Conservation (phyloP, 2,329 filamentous ascomycete genomes). For the Penicillium sp. region DNA sequence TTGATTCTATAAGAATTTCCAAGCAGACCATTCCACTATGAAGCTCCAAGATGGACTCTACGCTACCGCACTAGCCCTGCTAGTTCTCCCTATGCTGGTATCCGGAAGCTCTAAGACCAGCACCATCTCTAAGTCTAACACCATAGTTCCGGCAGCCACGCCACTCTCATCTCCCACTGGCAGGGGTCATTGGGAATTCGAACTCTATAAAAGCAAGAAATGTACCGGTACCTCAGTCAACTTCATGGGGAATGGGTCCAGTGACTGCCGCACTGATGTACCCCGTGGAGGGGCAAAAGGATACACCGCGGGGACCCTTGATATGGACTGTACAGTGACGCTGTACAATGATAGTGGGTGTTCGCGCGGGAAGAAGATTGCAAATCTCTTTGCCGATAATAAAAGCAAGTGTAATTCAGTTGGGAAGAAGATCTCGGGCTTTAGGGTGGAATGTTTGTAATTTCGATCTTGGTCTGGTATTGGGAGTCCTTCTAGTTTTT, state of each 20-base stretch:
- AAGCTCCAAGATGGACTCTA: background rate
- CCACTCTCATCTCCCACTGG: background rate
- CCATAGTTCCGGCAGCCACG: background rate
- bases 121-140: background rate
- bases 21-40: background rate
- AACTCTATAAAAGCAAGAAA: constrained; percentile 7
- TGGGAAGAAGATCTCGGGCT: constrained; percentile 6
- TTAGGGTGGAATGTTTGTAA: background rate
- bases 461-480: background rate
- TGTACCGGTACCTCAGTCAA: constrained; percentile 2
- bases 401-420: background rate
- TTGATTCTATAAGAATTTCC: background rate
- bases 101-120: background rate
- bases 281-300: constrained; percentile 1
- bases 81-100: background rate
- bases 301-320: background rate
- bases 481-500: background rate
- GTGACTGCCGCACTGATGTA: constrained; percentile 5
- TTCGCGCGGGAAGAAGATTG: constrained; percentile 1
- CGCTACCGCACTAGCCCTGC: background rate
- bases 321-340: constrained; percentile 8
- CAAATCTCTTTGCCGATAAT: background rate
- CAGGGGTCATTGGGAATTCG: constrained; percentile 8
- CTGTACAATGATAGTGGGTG: constrained; percentile 11
- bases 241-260: constrained; percentile 6